These are phyloP conservation scores for Microbotryum intermedium DNA, from an alignment of 1,284 basidiomycete species.

Conservation along the genomic window DNA sequence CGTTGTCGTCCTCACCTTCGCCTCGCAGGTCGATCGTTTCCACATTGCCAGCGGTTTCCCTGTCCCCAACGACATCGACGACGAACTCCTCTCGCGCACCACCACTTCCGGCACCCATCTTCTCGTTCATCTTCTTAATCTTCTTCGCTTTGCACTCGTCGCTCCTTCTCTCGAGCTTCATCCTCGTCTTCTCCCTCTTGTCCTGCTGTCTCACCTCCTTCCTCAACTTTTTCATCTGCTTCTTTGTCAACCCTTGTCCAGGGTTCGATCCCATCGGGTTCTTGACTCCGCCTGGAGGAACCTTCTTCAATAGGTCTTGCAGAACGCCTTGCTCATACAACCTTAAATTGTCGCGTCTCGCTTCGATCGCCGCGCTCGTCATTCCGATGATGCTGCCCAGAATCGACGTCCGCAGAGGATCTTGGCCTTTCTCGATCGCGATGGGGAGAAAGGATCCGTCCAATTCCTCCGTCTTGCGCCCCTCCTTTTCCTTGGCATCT, in stretches of 20 bases:
- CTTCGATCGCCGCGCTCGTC: conserved; percentile 4
- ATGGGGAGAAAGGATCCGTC: conserved; percentile 8
- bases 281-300: neutral
- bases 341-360: conserved; percentile 1
- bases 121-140: conserved; percentile 10
- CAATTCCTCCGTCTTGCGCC: conserved; percentile 6
- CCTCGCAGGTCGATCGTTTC: no score
- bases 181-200: conserved; percentile 7
- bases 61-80: neutral
- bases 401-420: conserved; percentile 12
- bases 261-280: neutral
- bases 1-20: neutral
- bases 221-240: neutral
- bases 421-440: conserved; percentile 10
- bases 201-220: conserved; percentile 12
- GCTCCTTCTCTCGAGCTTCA: conserved; percentile 3
- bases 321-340: conserved; percentile 15
- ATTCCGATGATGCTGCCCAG: conserved; percentile 27
- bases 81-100: no score
- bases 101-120: neutral
- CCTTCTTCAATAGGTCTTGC: conserved; percentile 10
- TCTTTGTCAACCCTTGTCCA: neutral
- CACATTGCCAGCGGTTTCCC: neutral
- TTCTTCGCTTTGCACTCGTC: neutral
- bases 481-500: neutral